These are phyloP conservation scores for Cinnamomum micranthum DNA, from an alignment of 164 flowering plant species.

Conservation along the genomic window DNA sequence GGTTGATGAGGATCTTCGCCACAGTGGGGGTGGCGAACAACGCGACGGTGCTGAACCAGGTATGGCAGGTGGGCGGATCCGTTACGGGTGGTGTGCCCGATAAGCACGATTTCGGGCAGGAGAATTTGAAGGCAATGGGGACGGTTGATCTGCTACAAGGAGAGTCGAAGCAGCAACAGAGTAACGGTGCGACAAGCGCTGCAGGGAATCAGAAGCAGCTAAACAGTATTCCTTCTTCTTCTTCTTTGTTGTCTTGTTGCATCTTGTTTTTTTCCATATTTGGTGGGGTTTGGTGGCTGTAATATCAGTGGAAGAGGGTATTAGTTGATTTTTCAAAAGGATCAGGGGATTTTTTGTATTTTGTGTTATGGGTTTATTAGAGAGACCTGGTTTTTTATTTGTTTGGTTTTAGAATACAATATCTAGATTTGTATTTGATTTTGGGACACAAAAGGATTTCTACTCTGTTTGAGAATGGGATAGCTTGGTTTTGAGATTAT, in stretches of 20 bases:
- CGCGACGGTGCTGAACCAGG: slow-evolving; percentile 43
- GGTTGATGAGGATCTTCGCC: slow-evolving; percentile 41
- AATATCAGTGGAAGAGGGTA: no score
- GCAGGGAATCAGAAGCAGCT: no score
- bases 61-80: slow-evolving; percentile 76
- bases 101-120: slow-evolving; percentile 35
- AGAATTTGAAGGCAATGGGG: slow-evolving; percentile 41
- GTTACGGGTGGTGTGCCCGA: slow-evolving; percentile 35
- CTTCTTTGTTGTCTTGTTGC: background rate
- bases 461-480: no score
- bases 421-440: no score
- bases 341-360: no score
- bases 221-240: background rate
- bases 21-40: slow-evolving; percentile 28
- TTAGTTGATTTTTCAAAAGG: no score
- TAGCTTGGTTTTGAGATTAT: no score
- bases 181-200: background rate
- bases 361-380: no score
- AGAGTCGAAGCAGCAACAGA: background rate
- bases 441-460: no score
- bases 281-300: background rate
- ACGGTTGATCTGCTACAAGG: slow-evolving; percentile 35
- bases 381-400: no score
- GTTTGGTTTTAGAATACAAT: no score
- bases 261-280: no score